Conservation (phyloP, 2,329 filamentous ascomycete genomes). For the Tolypocladium ovalisporum region DNA sequence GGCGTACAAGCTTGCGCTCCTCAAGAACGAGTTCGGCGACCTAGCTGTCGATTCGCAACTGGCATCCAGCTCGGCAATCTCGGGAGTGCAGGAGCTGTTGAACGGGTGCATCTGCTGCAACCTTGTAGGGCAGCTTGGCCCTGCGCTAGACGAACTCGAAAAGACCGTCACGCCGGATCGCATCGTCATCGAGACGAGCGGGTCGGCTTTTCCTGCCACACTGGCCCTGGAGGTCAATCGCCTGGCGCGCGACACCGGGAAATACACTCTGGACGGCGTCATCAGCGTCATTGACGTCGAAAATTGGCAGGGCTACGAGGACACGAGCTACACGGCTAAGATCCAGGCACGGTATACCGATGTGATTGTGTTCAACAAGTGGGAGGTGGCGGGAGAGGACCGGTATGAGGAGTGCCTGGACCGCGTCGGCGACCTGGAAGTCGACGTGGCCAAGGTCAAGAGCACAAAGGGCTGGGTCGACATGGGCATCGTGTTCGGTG, state of each 20-base stretch:
- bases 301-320: conserved; percentile 90
- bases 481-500: conserved; percentile 70
- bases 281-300: conserved; percentile 87
- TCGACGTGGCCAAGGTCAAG: conserved; percentile 76
- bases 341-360: conserved; percentile 86
- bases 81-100: conserved; percentile 83
- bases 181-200: conserved; percentile 89
- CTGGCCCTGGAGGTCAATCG: conserved; percentile 85
- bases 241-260: conserved; percentile 54
- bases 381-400: conserved; percentile 66
- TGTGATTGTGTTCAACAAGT: conserved; percentile 86
- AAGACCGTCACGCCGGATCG: conserved; percentile 54
- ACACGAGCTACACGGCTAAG: conserved; percentile 79
- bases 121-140: conserved; percentile 79
- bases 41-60: conserved; percentile 88
- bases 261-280: conserved; percentile 74
- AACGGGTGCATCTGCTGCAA: conserved; percentile 99
- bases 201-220: conserved; percentile 79
- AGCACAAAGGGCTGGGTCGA: conserved; percentile 70
- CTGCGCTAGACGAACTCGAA: conserved; percentile 67
- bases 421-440: conserved; percentile 66
- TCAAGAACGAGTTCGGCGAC: conserved; percentile 98
- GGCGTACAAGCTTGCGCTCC: conserved; percentile 75
- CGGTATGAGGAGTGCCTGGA: conserved; percentile 70
- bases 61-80: conserved; percentile 69